A percentile compares a stretch with the other conserved stretches of the same genome.
Evolutionary conservation across 176 grass and related monocot species (phyloP).

Genomic region (Rhynchospora pubera): DNA sequence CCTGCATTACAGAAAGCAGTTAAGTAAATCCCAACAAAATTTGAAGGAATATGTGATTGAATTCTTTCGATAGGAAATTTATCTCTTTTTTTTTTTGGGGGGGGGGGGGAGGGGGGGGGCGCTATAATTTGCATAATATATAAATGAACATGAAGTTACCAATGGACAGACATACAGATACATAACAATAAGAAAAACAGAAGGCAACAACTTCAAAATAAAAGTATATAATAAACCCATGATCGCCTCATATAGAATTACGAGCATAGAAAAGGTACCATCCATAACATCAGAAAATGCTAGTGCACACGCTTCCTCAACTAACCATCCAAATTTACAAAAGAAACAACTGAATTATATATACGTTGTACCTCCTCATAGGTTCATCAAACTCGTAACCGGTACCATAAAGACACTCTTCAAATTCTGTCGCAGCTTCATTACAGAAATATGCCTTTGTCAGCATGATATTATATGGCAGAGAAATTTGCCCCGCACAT

Average conservation of each 20-base stretch:
- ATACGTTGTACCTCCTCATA: background rate
- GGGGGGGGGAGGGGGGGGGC: background rate
- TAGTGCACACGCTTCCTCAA: background rate
- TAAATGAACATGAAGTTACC: background rate
- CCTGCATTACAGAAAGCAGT: background rate
- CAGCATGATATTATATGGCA: background rate
- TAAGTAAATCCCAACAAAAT: background rate
- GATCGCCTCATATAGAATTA: background rate
- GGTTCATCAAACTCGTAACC: background rate
- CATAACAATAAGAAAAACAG: background rate
- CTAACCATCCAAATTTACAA: background rate
- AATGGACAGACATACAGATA: background rate
- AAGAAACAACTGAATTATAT: background rate
- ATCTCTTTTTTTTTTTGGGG: too few species aligned
- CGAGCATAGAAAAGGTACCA: background rate
- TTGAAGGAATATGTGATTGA: background rate
- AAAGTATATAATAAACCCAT: background rate
- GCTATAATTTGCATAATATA: background rate
- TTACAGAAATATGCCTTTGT: background rate
- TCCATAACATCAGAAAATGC: background rate
- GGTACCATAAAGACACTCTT: background rate
- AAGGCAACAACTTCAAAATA: background rate
- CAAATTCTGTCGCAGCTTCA: background rate
- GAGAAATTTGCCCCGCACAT: conserved; percentile 1
- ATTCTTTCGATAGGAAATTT: background rate